A percentile compares a stretch with the other conserved stretches of the same genome.
These are phyloP conservation scores for Cyberlindnera meyerae DNA, from an alignment of 805 yeast species.

Conservation along the genomic window DNA sequence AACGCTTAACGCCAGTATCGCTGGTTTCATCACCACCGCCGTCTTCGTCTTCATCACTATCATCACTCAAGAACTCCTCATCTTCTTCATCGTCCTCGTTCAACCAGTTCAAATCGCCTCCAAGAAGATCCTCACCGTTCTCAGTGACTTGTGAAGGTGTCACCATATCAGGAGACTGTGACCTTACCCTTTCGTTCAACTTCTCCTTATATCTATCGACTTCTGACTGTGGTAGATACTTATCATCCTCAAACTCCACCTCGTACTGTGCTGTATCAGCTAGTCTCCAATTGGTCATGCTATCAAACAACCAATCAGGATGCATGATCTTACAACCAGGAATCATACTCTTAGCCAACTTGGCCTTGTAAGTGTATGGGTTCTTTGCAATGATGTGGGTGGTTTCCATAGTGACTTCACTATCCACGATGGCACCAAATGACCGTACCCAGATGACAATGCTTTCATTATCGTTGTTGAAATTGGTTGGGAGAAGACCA, in stretches of 20 bases:
- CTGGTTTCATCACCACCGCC: constrained; percentile 2
- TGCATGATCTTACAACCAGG: constrained; percentile 69
- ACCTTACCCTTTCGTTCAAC: constrained; percentile 20
- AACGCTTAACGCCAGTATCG: constrained; percentile 8
- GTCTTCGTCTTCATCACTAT: constrained; percentile 20
- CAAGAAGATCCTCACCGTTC: constrained; percentile 36
- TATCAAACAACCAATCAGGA: constrained; percentile 89
- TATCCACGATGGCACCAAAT: constrained; percentile 82
- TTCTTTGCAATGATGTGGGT: constrained; percentile 87
- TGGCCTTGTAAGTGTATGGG: constrained; percentile 78
- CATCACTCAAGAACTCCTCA: constrained; percentile 9
- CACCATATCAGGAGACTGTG: background rate
- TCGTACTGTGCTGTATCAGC: constrained; percentile 62
- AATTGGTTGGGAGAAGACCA: constrained; percentile 86
- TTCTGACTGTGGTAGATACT: constrained; percentile 40
- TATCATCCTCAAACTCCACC: constrained; percentile 46
- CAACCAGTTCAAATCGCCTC: constrained; percentile 27
- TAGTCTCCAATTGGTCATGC: constrained; percentile 73
- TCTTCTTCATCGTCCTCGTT: constrained; percentile 45
- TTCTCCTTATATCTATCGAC: constrained; percentile 28
- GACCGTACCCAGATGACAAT: constrained; percentile 89
- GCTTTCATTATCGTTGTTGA: constrained; percentile 67
- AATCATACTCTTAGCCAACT: constrained; percentile 64
- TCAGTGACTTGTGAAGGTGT: constrained; percentile 19
- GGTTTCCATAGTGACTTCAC: constrained; percentile 64